phyloP scores from a whole-genome alignment of 345 rosid species.

The Combretum micranthum region DNA sequence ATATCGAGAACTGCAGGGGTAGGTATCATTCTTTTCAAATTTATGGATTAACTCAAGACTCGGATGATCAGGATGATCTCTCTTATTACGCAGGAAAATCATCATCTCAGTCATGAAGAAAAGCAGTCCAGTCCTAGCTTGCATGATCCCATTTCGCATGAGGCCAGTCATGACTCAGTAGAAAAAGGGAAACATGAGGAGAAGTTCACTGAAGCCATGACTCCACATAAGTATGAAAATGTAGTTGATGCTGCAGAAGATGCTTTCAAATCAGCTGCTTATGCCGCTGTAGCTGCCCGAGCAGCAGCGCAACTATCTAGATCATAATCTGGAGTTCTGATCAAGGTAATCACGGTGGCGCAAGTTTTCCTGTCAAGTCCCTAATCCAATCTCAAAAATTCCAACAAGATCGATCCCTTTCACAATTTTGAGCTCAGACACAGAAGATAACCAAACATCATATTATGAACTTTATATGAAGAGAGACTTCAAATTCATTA shows the following conservation, averaged over 20 bases:
- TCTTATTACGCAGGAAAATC: conserved; percentile 15
- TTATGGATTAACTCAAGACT: background rate
- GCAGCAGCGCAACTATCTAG: conserved; percentile 40
- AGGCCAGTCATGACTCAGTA: background rate
- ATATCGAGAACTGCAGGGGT: conserved; percentile 15
- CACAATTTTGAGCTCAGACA: conserved; percentile 10
- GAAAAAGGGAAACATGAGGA: conserved; percentile 4
- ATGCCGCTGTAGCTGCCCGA: conserved; percentile 47
- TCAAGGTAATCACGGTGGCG: conserved; percentile 13
- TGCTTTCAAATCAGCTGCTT: conserved; percentile 39
- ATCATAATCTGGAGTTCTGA: conserved; percentile 16
- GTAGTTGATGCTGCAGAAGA: conserved; percentile 34
- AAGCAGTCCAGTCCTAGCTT: conserved; percentile 10
- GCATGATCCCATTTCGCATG: background rate
- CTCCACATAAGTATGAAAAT: conserved; percentile 18
- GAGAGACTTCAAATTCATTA: background rate
- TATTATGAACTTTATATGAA: background rate
- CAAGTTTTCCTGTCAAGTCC: background rate
- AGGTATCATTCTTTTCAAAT: background rate
- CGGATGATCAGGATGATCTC: background rate
- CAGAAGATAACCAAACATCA: conserved; percentile 7
- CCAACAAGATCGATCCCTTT: conserved; percentile 5
- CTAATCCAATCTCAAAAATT: conserved; percentile 1
- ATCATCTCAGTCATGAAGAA: background rate
- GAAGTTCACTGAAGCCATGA: conserved; percentile 13